Base-by-base conservation (phyloP, 495 filamentous ascomycete species). In the Immersiella caudata region DNA sequence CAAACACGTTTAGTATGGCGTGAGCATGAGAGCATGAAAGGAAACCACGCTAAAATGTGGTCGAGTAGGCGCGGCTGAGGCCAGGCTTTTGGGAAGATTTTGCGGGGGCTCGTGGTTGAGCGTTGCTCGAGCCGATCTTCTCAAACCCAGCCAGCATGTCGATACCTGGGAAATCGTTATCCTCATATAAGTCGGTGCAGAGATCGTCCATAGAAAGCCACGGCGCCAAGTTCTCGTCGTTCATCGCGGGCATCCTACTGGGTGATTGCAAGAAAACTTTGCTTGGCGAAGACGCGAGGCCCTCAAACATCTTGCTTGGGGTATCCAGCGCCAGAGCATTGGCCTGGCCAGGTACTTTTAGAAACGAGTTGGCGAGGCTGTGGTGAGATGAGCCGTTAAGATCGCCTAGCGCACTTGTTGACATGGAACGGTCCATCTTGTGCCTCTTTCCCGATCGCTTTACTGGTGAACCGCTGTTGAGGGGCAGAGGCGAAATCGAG, bases 81-180 rank as follows among this genome's bases (percentile, higher is more conserved):
- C 62, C 65, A 22, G 79, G 74, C 68, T 79, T 83, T 33, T 74
- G 70, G 2, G 72, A 64, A 18, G 67, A 58, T 27, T 71, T 81
- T 62, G 67, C 69, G 64, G 67, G 69, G 49, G 46, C 68, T 21
- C 68, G 76, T 50, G 64, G 72, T 65, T 76, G 73, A 49, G 62
- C 52, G 24, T 63, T 77, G 69, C 64, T 80, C 57, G 78, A 87
- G 64, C 93, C 93, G 77, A 97, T 97, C 77, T 92, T 93, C 76
- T 93, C 89, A 72, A 97, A 97, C 7, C 93, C 93, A 74, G 93
- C 90, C 61, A 94, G 83, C 64, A 98, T 89, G 77, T 97, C 93
- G 55, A 96, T 83, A 1, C 89, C 91, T 35, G 87, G 82, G 22
- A 88, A 84, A 60, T 91, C 90, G 59, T 88, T 87, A 51, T 93